A percentile compares a stretch with the other conserved stretches of the same genome.
Evolutionary conservation across 148 eudicot genomes (phyloP).

Genomic region (Chenopodium formosanum): DNA sequence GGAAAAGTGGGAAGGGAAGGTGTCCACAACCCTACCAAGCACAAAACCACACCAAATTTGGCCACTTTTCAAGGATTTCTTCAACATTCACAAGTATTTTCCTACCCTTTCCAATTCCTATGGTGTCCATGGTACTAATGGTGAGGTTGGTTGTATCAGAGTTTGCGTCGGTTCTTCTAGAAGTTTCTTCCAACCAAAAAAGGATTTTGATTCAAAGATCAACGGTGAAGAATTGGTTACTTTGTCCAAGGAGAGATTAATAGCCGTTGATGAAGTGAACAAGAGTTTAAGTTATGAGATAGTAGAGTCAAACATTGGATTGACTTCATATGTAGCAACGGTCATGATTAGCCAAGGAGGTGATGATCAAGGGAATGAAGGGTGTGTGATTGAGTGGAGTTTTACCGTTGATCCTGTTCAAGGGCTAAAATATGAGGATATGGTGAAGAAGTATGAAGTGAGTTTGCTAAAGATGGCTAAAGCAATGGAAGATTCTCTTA

Average conservation of each 20-base stretch:
- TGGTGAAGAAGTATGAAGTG: conserved; percentile 51
- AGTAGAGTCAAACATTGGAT: conserved; percentile 65
- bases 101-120: conserved; percentile 50
- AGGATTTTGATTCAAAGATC: neutral
- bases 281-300: conserved; percentile 63
- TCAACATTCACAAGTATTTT: conserved; percentile 63
- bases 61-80: conserved; percentile 65
- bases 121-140: conserved; percentile 70
- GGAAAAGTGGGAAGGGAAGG: conserved; percentile 54
- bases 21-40: conserved; percentile 33
- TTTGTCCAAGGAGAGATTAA: conserved; percentile 71
- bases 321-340: conserved; percentile 59
- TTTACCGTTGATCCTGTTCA: conserved; percentile 55
- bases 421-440: conserved; percentile 55
- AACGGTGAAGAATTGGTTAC: conserved; percentile 26
- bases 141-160: conserved; percentile 69
- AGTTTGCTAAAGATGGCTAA: conserved; percentile 47
- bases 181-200: conserved; percentile 29
- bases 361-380: conserved; percentile 22
- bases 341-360: conserved; percentile 37
- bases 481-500: conserved; percentile 48
- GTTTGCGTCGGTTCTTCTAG: conserved; percentile 47
- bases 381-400: conserved; percentile 68
- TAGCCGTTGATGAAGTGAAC: conserved; percentile 43
- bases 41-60: conserved; percentile 57